These are phyloP conservation scores for Chlorella sp. DNA, from an alignment of 139 green algal species.

Conservation along the genomic window DNA sequence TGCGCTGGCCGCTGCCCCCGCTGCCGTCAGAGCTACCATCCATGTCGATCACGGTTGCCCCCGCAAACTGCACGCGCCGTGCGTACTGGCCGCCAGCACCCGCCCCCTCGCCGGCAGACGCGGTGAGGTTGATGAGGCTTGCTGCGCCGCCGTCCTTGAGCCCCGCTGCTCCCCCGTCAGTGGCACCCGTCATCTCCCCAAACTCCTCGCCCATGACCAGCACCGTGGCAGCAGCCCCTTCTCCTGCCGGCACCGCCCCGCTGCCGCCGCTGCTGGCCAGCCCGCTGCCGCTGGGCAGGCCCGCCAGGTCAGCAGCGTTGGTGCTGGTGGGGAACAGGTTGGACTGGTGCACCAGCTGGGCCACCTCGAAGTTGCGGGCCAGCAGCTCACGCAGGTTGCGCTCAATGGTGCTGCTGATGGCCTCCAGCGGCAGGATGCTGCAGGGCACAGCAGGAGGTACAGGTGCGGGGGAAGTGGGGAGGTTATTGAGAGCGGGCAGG, in stretches of 20 bases:
- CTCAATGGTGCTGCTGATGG: slow-evolving; percentile 45
- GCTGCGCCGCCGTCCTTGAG: no score
- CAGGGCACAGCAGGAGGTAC: slow-evolving; percentile 5
- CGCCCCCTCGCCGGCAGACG: background rate
- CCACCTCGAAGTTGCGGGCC: slow-evolving; percentile 20
- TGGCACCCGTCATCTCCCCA: slow-evolving; percentile 31
- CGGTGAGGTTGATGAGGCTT: slow-evolving; percentile 7
- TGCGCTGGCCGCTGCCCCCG: background rate
- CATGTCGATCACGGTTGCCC: slow-evolving; percentile 4
- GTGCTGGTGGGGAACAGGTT: background rate
- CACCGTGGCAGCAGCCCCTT: background rate
- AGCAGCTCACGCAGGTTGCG: slow-evolving; percentile 43
- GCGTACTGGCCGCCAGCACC: no score
- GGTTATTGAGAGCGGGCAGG: no score
- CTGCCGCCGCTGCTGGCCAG: background rate
- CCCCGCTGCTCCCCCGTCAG: background rate
- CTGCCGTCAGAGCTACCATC: background rate
- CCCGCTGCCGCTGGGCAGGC: background rate
- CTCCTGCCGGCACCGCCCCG: background rate
- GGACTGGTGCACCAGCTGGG: background rate
- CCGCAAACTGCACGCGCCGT: slow-evolving; percentile 9
- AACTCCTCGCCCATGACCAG: slow-evolving; percentile 8
- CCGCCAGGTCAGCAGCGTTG: background rate
- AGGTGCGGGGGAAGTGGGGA: background rate
- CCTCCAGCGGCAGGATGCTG: slow-evolving; percentile 56